A percentile compares a stretch with the other conserved stretches of the same genome.
Evolutionary conservation across 176 grass and related monocot species (phyloP).

Genomic region (maize (Zea mays)): DNA sequence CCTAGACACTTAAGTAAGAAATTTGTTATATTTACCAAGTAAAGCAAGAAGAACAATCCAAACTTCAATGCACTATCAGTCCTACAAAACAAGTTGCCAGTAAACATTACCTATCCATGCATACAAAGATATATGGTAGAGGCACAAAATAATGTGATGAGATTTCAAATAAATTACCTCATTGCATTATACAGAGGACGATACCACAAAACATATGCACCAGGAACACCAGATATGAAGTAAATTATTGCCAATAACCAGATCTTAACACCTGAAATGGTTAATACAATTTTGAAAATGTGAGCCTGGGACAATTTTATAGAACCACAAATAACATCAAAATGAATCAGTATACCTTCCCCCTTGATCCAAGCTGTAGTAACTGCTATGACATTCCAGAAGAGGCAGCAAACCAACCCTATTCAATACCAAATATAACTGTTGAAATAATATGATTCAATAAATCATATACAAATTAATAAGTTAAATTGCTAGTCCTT

Average conservation of each 20-base stretch:
- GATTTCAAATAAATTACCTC: constrained; percentile 61
- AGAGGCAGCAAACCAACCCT: constrained; percentile 82
- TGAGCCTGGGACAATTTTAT: not conserved
- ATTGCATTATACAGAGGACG: constrained; percentile 96
- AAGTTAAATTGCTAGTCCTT: constrained; percentile 23
- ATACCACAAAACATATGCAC: constrained; percentile 97
- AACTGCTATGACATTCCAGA: constrained; percentile 95
- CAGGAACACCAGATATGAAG: constrained; percentile 92
- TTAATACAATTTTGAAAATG: constrained; percentile 15
- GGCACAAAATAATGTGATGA: not conserved
- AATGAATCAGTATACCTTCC: constrained; percentile 57
- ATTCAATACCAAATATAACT: constrained; percentile 40
- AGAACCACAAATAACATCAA: constrained; percentile 15
- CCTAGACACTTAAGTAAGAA: not conserved
- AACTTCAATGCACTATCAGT: constrained; percentile 96
- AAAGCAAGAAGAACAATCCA: constrained; percentile 95
- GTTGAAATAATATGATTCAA: not conserved
- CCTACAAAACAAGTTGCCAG: constrained; percentile 57
- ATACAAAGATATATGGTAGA: constrained; percentile 8
- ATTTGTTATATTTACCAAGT: constrained; percentile 56
- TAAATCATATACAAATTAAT: not conserved
- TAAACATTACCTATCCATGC: constrained; percentile 30
- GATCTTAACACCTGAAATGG: constrained; percentile 83
- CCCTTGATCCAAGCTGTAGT: constrained; percentile 97
- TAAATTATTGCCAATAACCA: constrained; percentile 98